Percentiles rank a stretch among this genome's conserved stretches.
These are phyloP conservation scores for Aspergillus ochraceus DNA, from an alignment of 2,329 filamentous ascomycete genomes.

Conservation along the genomic window DNA sequence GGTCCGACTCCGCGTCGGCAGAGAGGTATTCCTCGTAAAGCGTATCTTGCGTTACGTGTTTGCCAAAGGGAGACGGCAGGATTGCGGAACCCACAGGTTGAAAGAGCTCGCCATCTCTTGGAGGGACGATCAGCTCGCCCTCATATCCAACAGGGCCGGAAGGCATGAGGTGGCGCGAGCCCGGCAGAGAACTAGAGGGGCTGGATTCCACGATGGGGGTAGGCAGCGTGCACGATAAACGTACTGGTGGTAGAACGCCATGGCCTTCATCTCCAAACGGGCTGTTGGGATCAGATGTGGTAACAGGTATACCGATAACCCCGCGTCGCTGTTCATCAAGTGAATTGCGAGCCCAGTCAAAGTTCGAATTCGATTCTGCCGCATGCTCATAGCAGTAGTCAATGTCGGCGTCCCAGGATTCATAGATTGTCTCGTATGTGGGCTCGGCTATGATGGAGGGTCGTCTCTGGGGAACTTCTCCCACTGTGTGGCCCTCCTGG, in stretches of 20 bases:
- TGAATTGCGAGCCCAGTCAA: conserved; percentile 54
- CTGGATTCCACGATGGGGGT: conserved; percentile 36
- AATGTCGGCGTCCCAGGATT: conserved; percentile 62
- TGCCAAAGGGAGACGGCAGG: conserved; percentile 30
- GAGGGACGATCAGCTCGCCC: conserved; percentile 24
- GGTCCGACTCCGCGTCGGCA: conserved; percentile 48
- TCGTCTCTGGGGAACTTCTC: conserved; percentile 14
- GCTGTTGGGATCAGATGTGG: conserved; percentile 8
- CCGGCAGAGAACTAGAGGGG: conserved; percentile 31
- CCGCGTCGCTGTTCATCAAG: conserved; percentile 30
- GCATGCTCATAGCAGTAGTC: conserved; percentile 64
- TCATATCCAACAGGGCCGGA: conserved; percentile 31
- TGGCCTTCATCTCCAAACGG: conserved; percentile 11
- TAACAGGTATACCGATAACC: conserved; percentile 16
- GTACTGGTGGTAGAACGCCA: conserved; percentile 21
- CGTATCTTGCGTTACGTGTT: conserved; percentile 34
- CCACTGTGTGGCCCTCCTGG: conserved; percentile 16
- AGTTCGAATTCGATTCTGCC: conserved; percentile 61
- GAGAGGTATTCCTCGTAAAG: conserved; percentile 44
- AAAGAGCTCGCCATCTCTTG: conserved; percentile 29
- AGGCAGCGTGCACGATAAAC: conserved; percentile 23
- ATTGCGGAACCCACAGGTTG: conserved; percentile 33
- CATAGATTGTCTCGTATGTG: conserved; percentile 32
- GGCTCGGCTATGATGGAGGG: conserved; percentile 18
- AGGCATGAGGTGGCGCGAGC: conserved; percentile 29